phyloP scores from a whole-genome alignment of 768 basidiomycete genomes.

The Mycena rosella region DNA sequence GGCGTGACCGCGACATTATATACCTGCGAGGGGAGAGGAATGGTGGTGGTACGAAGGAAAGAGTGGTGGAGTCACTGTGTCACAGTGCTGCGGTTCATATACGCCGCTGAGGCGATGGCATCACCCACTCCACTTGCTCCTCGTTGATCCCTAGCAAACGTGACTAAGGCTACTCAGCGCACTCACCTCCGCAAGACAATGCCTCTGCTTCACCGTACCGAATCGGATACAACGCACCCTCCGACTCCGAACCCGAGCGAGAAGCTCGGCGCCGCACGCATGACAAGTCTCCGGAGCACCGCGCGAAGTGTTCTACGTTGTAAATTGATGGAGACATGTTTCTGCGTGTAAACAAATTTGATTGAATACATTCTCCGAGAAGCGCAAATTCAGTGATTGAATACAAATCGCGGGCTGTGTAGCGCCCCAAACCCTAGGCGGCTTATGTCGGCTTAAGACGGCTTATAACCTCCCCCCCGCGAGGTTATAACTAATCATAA shows the following conservation, averaged over 20 bases:
- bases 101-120: background rate
- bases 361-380: too few species aligned
- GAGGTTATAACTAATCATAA: too few species aligned
- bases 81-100: background rate
- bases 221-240: background rate
- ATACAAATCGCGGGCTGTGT: too few species aligned
- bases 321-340: too few species aligned
- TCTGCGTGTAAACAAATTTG: background rate
- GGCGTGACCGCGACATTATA: too few species aligned
- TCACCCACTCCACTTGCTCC: background rate
- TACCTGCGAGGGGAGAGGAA: too few species aligned
- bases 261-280: background rate
- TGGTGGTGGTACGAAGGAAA: background rate
- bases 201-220: background rate
- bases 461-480: too few species aligned
- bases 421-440: too few species aligned
- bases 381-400: too few species aligned
- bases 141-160: too few species aligned
- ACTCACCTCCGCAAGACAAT: background rate
- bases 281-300: background rate
- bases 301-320: too few species aligned
- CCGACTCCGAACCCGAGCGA: background rate
- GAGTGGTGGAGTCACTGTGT: background rate
- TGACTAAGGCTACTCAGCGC: background rate
- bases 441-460: too few species aligned